These are phyloP conservation scores for Solioccasus polychromus DNA, from an alignment of 768 basidiomycete genomes.

Conservation along the genomic window DNA sequence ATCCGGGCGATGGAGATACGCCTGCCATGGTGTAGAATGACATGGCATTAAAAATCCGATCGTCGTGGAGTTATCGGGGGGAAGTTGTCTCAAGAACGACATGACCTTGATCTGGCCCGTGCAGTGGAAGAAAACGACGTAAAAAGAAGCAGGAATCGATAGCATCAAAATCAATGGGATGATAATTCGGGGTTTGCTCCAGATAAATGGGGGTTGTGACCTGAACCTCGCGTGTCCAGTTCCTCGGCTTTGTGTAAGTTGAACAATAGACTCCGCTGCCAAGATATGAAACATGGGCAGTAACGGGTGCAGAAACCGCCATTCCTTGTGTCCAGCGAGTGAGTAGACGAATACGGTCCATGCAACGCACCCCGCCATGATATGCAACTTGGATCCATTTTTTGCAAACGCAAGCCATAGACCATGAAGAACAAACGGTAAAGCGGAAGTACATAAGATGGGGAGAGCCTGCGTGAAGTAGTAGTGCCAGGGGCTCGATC, in stretches of 20 bases:
- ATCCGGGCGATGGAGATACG: constrained; percentile 74
- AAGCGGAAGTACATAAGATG: constrained; percentile 66
- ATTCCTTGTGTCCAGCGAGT: constrained; percentile 89
- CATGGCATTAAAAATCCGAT: constrained; percentile 93
- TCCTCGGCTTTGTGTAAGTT: constrained; percentile 31
- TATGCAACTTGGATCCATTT: constrained; percentile 30
- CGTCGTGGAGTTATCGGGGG: constrained; percentile 47
- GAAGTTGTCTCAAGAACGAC: constrained; percentile 58
- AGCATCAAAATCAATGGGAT: constrained; percentile 43
- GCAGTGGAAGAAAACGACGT: constrained; percentile 73
- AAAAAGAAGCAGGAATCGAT: constrained; percentile 60
- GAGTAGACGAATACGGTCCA: constrained; percentile 78
- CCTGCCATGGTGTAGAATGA: constrained; percentile 92
- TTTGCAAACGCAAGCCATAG: constrained; percentile 36
- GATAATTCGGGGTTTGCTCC: constrained; percentile 29
- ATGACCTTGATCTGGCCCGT: constrained; percentile 77
- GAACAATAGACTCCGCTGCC: constrained; percentile 67
- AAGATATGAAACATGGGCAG: constrained; percentile 82
- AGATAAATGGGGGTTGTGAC: constrained; percentile 7
- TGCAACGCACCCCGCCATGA: constrained; percentile 47
- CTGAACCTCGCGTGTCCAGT: not conserved
- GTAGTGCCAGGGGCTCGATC: constrained; percentile 81
- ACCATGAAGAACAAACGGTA: constrained; percentile 74
- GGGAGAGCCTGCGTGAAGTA: constrained; percentile 87
- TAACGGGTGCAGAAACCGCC: constrained; percentile 93